Base-by-base conservation (phyloP, 108 stramenopile species). In the Nitzschia putrida region DNA sequence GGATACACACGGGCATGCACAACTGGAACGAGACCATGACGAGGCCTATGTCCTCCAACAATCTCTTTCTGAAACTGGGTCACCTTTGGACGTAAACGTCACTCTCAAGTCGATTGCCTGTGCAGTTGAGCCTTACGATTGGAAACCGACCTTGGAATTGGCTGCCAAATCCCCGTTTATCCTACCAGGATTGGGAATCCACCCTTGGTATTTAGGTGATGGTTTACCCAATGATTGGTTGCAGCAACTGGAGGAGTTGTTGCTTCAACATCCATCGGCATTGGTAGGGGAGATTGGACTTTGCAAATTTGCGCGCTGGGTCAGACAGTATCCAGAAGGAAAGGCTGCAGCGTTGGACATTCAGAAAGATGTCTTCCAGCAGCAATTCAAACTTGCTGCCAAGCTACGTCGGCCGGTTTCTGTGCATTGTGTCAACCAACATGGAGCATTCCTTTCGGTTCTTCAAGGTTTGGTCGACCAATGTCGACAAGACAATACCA, bases 211-310 rank as follows among this genome's bases (percentile, higher is more conserved):
- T 69, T 73, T 89, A 50, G 66, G 53, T 22, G 58, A 59, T 23
- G 29, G 64, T 0, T 57, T 54, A 29, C 38, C 47, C 9, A 50
- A 60, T 59, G 51, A 11, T 0, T 91, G 88, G 90, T 72, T 87
- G 20, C n/a, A 45, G 2, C 77, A 80, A 20, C 56, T 93, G 34
- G 89, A 90, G 66, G 22, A 42, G 10, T 72, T 73, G 6, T 47
- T 93, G 9, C 61, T 76, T 13, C 47, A 83, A 59, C 89, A 93
- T 77, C 89, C 92, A 10, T 73, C 69, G 49, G 63, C 80, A 3
- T 55, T 93, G 44, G 89, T 93, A 20, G 89, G 89, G 1, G 89
- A 90, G 59, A 89, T 93, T 55, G 92, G 92, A 2, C 69, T 93
- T 9, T 93, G 92, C 74, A 88, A 89, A 73, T 83, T 84, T 64